Base-by-base conservation (phyloP, 2,329 filamentous ascomycete species). In the Intubia oerlemansii region DNA sequence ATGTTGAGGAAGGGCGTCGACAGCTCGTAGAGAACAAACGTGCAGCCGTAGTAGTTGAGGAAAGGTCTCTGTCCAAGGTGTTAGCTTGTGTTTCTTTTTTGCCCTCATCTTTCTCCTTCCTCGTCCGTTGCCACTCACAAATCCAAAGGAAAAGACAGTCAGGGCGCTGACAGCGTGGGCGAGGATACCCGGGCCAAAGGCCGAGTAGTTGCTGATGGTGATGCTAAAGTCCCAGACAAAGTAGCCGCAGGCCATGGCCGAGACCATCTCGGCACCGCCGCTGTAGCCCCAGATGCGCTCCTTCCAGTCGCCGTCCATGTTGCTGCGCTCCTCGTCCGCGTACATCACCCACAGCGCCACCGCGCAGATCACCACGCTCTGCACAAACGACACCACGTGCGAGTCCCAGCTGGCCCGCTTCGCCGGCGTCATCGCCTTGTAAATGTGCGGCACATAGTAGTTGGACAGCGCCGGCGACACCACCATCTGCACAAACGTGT, bases 11-110 rank as follows among this genome's bases (percentile, higher is more conserved):
- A 84, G 7, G 79, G 78, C 5, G 74, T 77, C 16, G 77, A 84
- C 22, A 90, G 64, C 50, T 90, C 80, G 65, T 82, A 90, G 33
- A 88, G 70, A 42, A 90, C 79, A 50, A 90, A 90, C 34, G 68
- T 67, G 32, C 65, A 63, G 32, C 66, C 75, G 50, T 88, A 90
- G 55, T 72, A 84, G 54, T 85, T 84, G 38, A 84, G 61, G 43
- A 85, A 84, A 2, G 80, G 80, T 34, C 77, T 63, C 79, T 88
- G 44, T 7, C n/a, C n/a, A 32, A 20, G 10, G 9, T 27, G n/a
- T n/a, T n/a, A n/a, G n/a, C n/a, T n/a, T n/a, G n/a, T n/a, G n/a
- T n/a, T n/a, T n/a, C n/a, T n/a, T n/a, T n/a, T n/a, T n/a, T n/a
- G n/a, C n/a, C n/a, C n/a, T n/a, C n/a, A n/a, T n/a, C n/a, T n/a